phyloP scores from a whole-genome alignment of 1,139 yeast species.

The Taphrina populina region DNA sequence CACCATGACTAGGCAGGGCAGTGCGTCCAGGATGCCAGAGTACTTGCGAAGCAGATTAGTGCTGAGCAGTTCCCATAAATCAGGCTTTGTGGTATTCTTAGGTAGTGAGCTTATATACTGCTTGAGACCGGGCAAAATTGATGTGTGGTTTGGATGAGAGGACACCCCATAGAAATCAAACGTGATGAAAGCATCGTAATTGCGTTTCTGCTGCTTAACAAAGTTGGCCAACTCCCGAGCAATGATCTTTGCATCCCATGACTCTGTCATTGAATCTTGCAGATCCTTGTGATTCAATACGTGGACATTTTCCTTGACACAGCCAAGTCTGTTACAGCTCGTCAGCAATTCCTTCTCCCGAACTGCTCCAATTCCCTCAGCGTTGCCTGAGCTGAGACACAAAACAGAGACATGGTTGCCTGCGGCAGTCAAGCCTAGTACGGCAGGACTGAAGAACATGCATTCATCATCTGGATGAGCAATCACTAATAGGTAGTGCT shows the following conservation, averaged over 20 bases:
- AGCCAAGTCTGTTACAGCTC: slow-evolving; percentile 61
- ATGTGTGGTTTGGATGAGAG: slow-evolving; percentile 77
- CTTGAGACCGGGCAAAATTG: slow-evolving; percentile 43
- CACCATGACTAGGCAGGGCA: slow-evolving; percentile 38
- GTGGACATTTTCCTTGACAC: slow-evolving; percentile 50
- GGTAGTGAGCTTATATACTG: slow-evolving; percentile 39
- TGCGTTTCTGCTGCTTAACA: slow-evolving; percentile 4
- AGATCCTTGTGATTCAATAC: slow-evolving; percentile 54
- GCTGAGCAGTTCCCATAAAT: slow-evolving; percentile 45
- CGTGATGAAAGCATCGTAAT: slow-evolving; percentile 53
- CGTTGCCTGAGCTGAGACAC: slow-evolving; percentile 78
- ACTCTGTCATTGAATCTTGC: slow-evolving; percentile 69
- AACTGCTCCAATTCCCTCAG: slow-evolving; percentile 65
- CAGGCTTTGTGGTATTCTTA: slow-evolving; percentile 36
- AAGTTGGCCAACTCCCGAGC: slow-evolving; percentile 10
- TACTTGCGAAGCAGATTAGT: slow-evolving; percentile 48
- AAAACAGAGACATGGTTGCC: slow-evolving; percentile 42
- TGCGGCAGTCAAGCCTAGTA: slow-evolving; percentile 41
- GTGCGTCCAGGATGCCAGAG: slow-evolving; percentile 44
- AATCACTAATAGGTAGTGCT: slow-evolving; percentile 53
- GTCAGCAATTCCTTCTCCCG: slow-evolving; percentile 60
- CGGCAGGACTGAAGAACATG: slow-evolving; percentile 90
- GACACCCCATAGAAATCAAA: slow-evolving; percentile 85
- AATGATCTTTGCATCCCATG: slow-evolving; percentile 60
- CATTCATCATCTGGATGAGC: slow-evolving; percentile 99